Conservation (phyloP, 495 filamentous ascomycete genomes). For the Lepraria neglecta region DNA sequence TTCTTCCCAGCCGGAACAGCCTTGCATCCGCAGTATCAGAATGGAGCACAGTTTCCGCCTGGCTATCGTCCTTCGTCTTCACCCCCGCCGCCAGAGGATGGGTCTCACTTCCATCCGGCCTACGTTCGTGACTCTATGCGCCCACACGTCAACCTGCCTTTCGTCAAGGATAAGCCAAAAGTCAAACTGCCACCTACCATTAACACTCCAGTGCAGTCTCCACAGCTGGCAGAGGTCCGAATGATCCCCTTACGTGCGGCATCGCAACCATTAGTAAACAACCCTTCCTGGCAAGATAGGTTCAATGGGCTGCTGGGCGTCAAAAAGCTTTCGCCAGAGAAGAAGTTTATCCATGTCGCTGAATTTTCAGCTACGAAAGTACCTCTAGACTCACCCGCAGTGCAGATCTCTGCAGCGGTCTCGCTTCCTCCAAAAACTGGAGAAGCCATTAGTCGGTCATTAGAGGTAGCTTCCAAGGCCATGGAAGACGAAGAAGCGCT, state of each 20-base stretch:
- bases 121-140: constrained; percentile 58
- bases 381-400: constrained; percentile 47
- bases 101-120: constrained; percentile 60
- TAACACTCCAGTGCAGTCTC: constrained; percentile 26
- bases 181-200: constrained; percentile 61
- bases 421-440: constrained; percentile 45
- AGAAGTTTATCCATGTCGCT: constrained; percentile 48
- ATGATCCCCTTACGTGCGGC: constrained; percentile 23
- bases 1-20: constrained; percentile 57
- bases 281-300: constrained; percentile 62
- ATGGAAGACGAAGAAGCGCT: constrained; percentile 74
- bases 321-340: constrained; percentile 48
- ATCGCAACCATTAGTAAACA: constrained; percentile 33
- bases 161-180: constrained; percentile 50
- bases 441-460: constrained; percentile 28
- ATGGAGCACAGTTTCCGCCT: constrained; percentile 19
- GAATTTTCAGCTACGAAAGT: constrained; percentile 52
- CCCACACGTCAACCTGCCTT: constrained; percentile 64
- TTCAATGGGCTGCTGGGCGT: constrained; percentile 65
- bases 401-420: constrained; percentile 49
- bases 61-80: constrained; percentile 43
- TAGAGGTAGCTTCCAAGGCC: constrained; percentile 49
- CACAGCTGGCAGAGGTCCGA: constrained; percentile 17
- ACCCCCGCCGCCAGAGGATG: constrained; percentile 62
- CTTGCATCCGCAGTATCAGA: constrained; percentile 22